Conservation (phyloP, 441 rosid genomes). For the Populus hybrid region DNA sequence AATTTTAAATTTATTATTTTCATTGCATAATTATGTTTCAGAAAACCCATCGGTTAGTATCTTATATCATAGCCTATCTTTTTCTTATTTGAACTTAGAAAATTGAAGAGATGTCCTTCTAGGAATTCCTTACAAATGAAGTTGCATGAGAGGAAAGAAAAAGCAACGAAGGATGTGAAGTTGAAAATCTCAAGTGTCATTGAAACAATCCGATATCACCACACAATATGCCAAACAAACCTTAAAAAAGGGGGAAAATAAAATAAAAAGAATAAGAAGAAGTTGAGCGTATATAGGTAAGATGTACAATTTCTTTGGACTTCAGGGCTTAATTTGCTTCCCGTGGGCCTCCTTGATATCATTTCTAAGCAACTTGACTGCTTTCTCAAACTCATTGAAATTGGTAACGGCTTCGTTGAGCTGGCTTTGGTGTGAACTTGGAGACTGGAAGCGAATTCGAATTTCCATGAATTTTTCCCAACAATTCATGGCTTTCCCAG, state of each 20-base stretch:
- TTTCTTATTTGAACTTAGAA: too few relatives aligned
- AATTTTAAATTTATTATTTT: too few relatives aligned
- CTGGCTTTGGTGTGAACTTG: slow-evolving; percentile 28
- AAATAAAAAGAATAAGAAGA: too few relatives aligned
- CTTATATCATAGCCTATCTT: too few relatives aligned
- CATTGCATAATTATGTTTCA: too few relatives aligned
- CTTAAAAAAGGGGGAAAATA: too few relatives aligned
- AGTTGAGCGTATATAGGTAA: neutral
- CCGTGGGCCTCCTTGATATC: slow-evolving; percentile 22
- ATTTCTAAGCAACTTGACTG: slow-evolving; percentile 35
- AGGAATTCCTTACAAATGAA: too few relatives aligned
- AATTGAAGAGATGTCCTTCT: too few relatives aligned
- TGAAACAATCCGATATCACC: neutral
- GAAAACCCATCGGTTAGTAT: too few relatives aligned
- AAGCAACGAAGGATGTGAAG: too few relatives aligned
- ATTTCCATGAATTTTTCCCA: slow-evolving; percentile 42
- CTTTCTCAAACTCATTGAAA: slow-evolving; percentile 37
- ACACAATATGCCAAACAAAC: neutral
- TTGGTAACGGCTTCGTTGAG: slow-evolving; percentile 15
- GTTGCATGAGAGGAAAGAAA: too few relatives aligned
- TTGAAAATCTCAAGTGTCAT: too few relatives aligned
- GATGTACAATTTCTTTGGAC: neutral
- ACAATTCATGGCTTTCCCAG: slow-evolving; percentile 11
- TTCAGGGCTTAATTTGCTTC: neutral
- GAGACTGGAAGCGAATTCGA: slow-evolving; percentile 22